A percentile compares a stretch with the other conserved stretches of the same genome.
Conservation (phyloP, 352 stramenopile genomes). For the Phytophthora cactorum region DNA sequence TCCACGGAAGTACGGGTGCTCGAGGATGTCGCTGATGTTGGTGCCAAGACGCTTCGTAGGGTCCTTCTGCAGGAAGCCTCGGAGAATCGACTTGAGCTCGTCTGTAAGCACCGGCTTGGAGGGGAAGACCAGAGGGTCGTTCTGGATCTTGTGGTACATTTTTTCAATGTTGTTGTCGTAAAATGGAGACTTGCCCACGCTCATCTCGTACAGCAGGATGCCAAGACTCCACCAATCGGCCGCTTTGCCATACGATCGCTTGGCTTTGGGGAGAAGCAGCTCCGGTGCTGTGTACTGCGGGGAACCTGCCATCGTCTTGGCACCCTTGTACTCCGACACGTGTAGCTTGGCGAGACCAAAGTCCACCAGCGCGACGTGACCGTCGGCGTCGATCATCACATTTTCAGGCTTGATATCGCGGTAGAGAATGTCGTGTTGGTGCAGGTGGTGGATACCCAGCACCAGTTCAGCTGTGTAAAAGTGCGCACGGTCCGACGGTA, state of each 20-base stretch:
- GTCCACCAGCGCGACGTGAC: constrained; percentile 95
- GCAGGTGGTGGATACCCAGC: constrained; percentile 92
- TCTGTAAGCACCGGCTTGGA: constrained; percentile 69
- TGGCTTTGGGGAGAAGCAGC: constrained; percentile 83
- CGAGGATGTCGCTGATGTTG: constrained; percentile 87
- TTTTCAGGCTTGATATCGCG: constrained; percentile 98
- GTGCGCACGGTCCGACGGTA: constrained; percentile 81
- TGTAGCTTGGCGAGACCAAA: constrained; percentile 95
- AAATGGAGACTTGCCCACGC: constrained; percentile 92
- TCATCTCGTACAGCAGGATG: constrained; percentile 94
- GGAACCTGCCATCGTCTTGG: constrained; percentile 90
- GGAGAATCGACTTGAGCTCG: constrained; percentile 83
- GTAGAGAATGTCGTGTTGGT: constrained; percentile 96
- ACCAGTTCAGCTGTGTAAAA: constrained; percentile 95
- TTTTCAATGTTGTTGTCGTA: constrained; percentile 95
- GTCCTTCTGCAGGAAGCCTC: constrained; percentile 88
- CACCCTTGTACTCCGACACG: constrained; percentile 89
- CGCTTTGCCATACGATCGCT: constrained; percentile 88
- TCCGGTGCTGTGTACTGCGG: constrained; percentile 89
- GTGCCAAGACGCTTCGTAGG: constrained; percentile 86
- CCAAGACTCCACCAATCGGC: constrained; percentile 92
- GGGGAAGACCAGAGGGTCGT: constrained; percentile 83
- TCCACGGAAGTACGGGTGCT: constrained; percentile 78
- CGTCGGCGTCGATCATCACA: constrained; percentile 95
- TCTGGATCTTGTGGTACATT: constrained; percentile 94